phyloP scores from a whole-genome alignment of 192 early-diverging fungal genomes.

The Nowakowskiella sp. region DNA sequence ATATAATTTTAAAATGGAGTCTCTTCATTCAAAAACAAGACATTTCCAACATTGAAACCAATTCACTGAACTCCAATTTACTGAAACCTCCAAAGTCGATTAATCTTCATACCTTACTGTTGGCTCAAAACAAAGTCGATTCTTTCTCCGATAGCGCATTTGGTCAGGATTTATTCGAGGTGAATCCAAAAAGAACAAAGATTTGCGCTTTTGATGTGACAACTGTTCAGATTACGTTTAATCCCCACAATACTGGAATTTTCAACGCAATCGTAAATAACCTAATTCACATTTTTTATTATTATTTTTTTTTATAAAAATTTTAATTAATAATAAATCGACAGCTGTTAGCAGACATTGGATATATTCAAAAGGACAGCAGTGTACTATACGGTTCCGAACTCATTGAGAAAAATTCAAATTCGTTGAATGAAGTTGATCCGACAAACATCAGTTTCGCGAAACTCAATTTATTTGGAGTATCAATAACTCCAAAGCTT shows the following conservation, averaged over 20 bases:
- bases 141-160: too few relatives aligned
- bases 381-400: slow-evolving; percentile 17
- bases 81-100: slow-evolving; percentile 6
- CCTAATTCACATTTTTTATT: too few relatives aligned
- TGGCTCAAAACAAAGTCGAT: slow-evolving; percentile 14
- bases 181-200: slow-evolving; percentile 17
- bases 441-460: too few relatives aligned
- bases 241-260: slow-evolving; percentile 18
- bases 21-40: slow-evolving; percentile 27
- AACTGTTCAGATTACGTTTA: slow-evolving; percentile 23
- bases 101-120: slow-evolving; percentile 18
- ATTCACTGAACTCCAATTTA: neutral
- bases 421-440: too few relatives aligned
- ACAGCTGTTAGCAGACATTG: slow-evolving; percentile 43
- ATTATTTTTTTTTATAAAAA: too few relatives aligned
- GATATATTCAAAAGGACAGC: slow-evolving; percentile 32
- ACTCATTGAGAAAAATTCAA: too few relatives aligned
- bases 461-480: too few relatives aligned
- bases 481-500: too few relatives aligned
- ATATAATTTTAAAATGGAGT: slow-evolving; percentile 32
- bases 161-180: slow-evolving; percentile 19
- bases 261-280: slow-evolving; percentile 32
- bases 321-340: too few relatives aligned
- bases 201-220: slow-evolving; percentile 31
- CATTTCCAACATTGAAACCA: slow-evolving; percentile 3